Base-by-base conservation (phyloP, 257 asterid species). In the Anisodus tanguticus region DNA sequence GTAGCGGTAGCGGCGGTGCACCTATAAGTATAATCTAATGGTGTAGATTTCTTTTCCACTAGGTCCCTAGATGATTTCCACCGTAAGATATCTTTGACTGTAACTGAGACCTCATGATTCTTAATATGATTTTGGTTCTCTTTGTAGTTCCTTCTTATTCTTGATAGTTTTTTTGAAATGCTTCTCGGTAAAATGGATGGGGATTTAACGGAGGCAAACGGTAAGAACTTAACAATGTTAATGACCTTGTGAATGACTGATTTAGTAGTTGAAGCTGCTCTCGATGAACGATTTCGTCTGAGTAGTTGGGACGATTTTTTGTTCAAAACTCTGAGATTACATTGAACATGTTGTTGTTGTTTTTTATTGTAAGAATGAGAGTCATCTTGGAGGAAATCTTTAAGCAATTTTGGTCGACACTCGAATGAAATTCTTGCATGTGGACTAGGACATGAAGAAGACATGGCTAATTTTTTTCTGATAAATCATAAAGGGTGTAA, bases 41-140 rank as follows among this genome's bases (percentile, higher is more conserved):
- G 85, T 60, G 84, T 70, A 26, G 89, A 69, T 60, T 67, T 67
- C 78, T 92, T 94, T 77, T 91, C 94, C 84, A 57, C 92, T 85
- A 90, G 45, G 87, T 91, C 93, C 90, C 92, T 66, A 67, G 91
- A 93, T 31, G 98, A 93, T 59, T 86, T 91, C 97, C 95, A 94
- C 88, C 96, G 91, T 41, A 94, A 45, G 79, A 94, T 94, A 83
- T 94, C 98, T 83, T 94, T 94, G 62, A 91, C 91, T 45, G 88
- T 86, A 12, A 54, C 85, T 47, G 86, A 1, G 35, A 4, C 80
- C 6, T 62, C 55, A 3, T 63, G 69, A 16, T 22, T 63, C 41
- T 8, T 22, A 60, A n/a, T n/a, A 63, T 22, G 9, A 1, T 63
- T 63, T 3, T 63, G 41, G 10, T 10, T 3, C 41, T 63, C 39